These are phyloP conservation scores for Chlamydomonas schloesseri DNA, from an alignment of 139 green algal genomes.

Conservation along the genomic window DNA sequence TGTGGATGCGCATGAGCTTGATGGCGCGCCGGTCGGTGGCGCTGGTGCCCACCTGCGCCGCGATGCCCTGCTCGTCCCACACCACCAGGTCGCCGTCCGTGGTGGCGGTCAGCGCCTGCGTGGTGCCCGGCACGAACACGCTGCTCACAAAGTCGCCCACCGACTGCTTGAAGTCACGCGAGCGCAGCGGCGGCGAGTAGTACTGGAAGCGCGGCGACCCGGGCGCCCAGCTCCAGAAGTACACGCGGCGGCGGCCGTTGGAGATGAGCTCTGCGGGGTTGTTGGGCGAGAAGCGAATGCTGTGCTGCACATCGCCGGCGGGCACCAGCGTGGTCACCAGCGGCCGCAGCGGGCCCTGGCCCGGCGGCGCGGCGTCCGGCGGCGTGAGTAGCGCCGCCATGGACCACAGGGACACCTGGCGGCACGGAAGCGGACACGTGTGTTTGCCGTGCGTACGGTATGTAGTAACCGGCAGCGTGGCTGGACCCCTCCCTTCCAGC, in stretches of 20 bases:
- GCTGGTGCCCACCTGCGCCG: constrained; percentile 54
- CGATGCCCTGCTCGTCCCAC: constrained; percentile 79
- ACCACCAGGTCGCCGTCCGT: constrained; percentile 83
- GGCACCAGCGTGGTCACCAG: constrained; percentile 56
- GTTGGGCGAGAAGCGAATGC: constrained; percentile 71
- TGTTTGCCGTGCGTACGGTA: too few relatives aligned
- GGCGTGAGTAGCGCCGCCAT: constrained; percentile 45
- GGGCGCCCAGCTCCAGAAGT: constrained; percentile 73
- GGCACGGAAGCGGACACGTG: not conserved
- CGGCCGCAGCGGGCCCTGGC: constrained; percentile 5
- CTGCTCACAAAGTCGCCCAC: constrained; percentile 74
- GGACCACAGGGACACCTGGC: constrained; percentile 67
- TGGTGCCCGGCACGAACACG: constrained; percentile 73
- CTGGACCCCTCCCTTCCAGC: too few relatives aligned
- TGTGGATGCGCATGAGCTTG: constrained; percentile 87
- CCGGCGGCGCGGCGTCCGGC: not conserved
- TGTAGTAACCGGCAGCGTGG: too few relatives aligned
- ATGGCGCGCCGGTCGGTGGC: constrained; percentile 69
- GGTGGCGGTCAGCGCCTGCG: constrained; percentile 66
- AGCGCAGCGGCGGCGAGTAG: constrained; percentile 71
- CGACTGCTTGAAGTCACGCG: constrained; percentile 78
- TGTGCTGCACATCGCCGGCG: constrained; percentile 68
- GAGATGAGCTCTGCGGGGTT: constrained; percentile 74
- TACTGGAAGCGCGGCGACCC: constrained; percentile 62
- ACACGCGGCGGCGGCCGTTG: constrained; percentile 73